Evolutionary conservation across 441 rosid genomes (phyloP), one percentile per base, ranked within the genome.

Genomic region (Biscutella auriculata): DNA sequence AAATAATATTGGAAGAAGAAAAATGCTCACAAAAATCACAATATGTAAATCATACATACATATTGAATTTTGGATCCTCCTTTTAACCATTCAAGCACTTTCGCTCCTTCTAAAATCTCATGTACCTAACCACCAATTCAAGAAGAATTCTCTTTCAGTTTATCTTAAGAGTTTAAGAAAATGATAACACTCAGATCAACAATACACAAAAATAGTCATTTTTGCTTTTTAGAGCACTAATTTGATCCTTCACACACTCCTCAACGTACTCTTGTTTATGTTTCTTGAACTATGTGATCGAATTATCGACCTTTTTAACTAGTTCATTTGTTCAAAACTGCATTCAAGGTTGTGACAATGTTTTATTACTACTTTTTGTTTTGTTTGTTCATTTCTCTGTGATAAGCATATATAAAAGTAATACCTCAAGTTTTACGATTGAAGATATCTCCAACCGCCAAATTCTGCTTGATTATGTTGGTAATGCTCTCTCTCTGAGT

Each of bases 71-170:
- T 85, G 0, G 91, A 84, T 48, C 60, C 80, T 72, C 80, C 87
- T 82, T 75, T 84, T 70, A 92, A 70, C 96, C 98, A 92, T 63
- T 88, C 96, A 34, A 92, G 91, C 77, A 92, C 96, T 74, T 84
- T 88, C 23, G 96, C 96, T 60, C 95, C 98, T 67, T 92, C 96
- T 15, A 92, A 73, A 43, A 88, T 66, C 53, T 92, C 98, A 80
- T 80, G 91, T 54, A 92, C 98, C 96, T 88, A 68, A 46, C 27
- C 65, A 27, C 29, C 73, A 28, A 6, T 37, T 28, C 10, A 49
- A 62, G 21, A 60, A 45, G 16, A 42, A 42, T 23, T 29, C 66
- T 61, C 42, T 28, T 45, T 60, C 30, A 45, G 32, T n/a, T 36
- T 30, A 37, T 55, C 28, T 34, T 53, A 40, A 9, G 5, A 48